Conservation (phyloP, 2,329 filamentous ascomycete genomes). For the Alternaria solani region DNA sequence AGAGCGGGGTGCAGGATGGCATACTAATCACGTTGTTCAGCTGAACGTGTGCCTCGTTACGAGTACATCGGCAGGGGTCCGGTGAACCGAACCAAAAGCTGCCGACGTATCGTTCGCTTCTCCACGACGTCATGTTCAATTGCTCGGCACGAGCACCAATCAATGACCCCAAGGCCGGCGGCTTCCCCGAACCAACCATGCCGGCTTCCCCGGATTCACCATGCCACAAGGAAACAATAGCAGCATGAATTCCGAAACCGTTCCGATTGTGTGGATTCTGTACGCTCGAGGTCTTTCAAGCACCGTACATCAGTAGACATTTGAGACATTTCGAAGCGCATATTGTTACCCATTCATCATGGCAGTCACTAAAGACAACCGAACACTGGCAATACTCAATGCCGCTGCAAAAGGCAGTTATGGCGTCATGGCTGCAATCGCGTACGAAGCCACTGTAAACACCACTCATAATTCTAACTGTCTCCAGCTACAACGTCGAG, state of each 20-base stretch:
- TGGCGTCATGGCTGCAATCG: constrained; percentile 61
- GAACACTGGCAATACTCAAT: constrained; percentile 60
- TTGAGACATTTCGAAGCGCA: not conserved
- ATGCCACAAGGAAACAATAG: not conserved
- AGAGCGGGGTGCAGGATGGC: constrained; percentile 19
- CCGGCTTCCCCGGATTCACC: constrained; percentile 4
- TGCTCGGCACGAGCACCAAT: constrained; percentile 24
- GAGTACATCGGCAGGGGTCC: constrained; percentile 15
- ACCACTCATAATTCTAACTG: constrained; percentile 3
- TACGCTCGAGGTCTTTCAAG: not conserved
- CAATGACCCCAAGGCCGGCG: not conserved
- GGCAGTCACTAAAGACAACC: constrained; percentile 32
- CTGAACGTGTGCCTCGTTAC: constrained; percentile 28
- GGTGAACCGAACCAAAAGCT: not conserved
- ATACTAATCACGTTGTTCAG: not conserved
- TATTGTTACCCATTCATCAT: constrained; percentile 13
- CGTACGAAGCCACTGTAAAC: constrained; percentile 25
- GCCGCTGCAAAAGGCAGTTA: constrained; percentile 65
- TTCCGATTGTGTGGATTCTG: constrained; percentile 7
- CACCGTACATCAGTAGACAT: not conserved
- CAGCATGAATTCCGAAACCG: not conserved
- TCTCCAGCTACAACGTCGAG: constrained; percentile 46
- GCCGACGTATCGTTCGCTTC: not conserved
- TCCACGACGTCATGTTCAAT: not conserved
- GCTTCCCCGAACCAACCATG: constrained; percentile 2